Evolutionary conservation across 2,329 filamentous ascomycete genomes (phyloP), one percentile per base, ranked within the genome.

Genomic region (Scedosporium dehoogii): DNA sequence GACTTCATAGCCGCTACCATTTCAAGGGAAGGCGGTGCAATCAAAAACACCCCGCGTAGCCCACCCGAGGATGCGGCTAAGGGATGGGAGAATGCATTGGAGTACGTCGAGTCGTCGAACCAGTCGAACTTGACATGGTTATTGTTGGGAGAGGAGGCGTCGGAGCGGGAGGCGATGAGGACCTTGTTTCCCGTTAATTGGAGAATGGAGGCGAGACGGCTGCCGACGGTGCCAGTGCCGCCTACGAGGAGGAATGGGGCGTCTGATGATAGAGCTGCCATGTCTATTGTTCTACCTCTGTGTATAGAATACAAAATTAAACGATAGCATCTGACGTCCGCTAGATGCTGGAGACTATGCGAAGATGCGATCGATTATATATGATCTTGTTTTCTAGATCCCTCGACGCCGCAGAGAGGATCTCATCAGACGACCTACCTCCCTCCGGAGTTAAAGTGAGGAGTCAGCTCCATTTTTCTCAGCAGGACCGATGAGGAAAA

Each of bases 221-320:
- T 69, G 51, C 74, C 73, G 1, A 79, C 72, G 58, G 78, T 80
- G 62, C 79, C 78, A 1, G 75, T 78, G 53, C 78, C 78, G 56
- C 78, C 78, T 2, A 74, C 69, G 6, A 81, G 66, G 46, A 81
- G 72, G 46, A 80, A 62, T 4, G 68, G 42, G 5, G 42, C 42
- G 14, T 46, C 18, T 7, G 42, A 6, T 18, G 42, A 46, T 16
- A 14, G 42, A 16, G 42, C 4, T 3, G 42, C 14, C 42, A 46
- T 46, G 42, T 46, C 7, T 33, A 33, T 33, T 33, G 7, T 46
- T 7, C 42, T 18, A 14, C 6, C 16, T 9, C 42, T 46, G 9
- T n/a, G 16, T 18, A 16, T 4, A 18, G 42, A 46, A 46, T n/a
- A 46, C 2, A 46, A 18, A 18, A 46, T 2, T 7, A 5, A 10